Percentiles rank a stretch among this genome's conserved stretches.
phyloP scores from a whole-genome alignment of 495 filamentous ascomycete genomes.

The Pyrenula aspistea region DNA sequence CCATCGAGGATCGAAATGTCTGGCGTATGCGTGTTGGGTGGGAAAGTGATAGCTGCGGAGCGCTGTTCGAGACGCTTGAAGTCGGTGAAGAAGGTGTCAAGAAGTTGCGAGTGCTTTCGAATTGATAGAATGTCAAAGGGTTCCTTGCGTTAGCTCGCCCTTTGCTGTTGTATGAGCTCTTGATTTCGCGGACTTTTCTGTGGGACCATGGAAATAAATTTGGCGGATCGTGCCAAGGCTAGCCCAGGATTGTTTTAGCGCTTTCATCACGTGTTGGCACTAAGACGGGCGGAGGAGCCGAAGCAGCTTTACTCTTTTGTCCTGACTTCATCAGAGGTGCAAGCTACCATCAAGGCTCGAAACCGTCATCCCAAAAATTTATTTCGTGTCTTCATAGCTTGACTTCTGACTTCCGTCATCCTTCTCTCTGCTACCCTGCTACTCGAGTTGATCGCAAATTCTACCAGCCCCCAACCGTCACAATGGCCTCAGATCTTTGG shows the following conservation, averaged over 20 bases:
- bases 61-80: background rate
- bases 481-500: conserved; percentile 56
- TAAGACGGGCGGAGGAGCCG: conserved; percentile 1
- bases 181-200: conserved; percentile 3
- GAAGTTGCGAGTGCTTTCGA: no score
- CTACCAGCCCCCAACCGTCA: conserved; percentile 16
- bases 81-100: background rate
- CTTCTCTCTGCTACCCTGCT: no score
- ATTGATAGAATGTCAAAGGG: conserved; percentile 23
- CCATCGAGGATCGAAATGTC: no score
- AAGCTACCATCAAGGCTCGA: background rate
- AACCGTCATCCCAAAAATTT: background rate
- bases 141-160: conserved; percentile 55
- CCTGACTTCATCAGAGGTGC: background rate
- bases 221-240: conserved; percentile 3
- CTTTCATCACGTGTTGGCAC: background rate
- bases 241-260: background rate
- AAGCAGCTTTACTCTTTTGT: conserved; percentile 10
- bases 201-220: background rate
- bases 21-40: no score
- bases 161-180: conserved; percentile 10
- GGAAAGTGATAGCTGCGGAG: no score
- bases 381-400: no score
- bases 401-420: no score
- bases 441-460: background rate